These are phyloP conservation scores for Cucumis hystrix DNA, from an alignment of 306 rosid genomes.

Conservation along the genomic window DNA sequence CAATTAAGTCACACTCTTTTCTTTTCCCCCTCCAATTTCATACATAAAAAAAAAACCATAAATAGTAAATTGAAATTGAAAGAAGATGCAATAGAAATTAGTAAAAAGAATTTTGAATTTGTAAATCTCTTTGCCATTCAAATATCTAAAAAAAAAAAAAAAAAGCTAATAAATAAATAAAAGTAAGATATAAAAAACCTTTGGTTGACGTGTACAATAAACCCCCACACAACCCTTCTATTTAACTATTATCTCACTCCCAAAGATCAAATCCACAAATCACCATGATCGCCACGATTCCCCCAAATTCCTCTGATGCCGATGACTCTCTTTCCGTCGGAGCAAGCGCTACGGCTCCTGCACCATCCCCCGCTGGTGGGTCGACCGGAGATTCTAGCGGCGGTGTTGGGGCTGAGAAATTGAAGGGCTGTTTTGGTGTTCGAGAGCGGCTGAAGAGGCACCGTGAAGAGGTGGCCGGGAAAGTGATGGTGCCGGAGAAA, in stretches of 20 bases:
- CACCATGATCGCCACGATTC: not conserved
- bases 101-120: too few species aligned
- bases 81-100: too few species aligned
- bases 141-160: not conserved
- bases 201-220: not conserved
- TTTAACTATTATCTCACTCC: not conserved
- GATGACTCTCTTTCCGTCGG: not conserved
- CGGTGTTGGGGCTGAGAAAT: not conserved
- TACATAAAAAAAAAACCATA: too few species aligned
- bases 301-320: not conserved
- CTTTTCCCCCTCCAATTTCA: not conserved
- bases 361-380: not conserved
- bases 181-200: not conserved
- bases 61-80: too few species aligned
- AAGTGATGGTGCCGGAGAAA: conserved; percentile 37
- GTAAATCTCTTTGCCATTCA: not conserved
- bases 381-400: not conserved
- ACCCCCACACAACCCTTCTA: not conserved
- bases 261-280: not conserved
- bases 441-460: conserved; percentile 49
- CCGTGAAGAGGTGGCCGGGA: conserved; percentile 38
- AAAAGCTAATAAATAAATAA: not conserved
- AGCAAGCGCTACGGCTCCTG: not conserved
- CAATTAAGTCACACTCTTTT: not conserved
- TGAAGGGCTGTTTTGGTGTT: conserved; percentile 6